Evolutionary conservation across 2,329 filamentous ascomycete genomes (phyloP).

Genomic region (Podosphaera xanthii): DNA sequence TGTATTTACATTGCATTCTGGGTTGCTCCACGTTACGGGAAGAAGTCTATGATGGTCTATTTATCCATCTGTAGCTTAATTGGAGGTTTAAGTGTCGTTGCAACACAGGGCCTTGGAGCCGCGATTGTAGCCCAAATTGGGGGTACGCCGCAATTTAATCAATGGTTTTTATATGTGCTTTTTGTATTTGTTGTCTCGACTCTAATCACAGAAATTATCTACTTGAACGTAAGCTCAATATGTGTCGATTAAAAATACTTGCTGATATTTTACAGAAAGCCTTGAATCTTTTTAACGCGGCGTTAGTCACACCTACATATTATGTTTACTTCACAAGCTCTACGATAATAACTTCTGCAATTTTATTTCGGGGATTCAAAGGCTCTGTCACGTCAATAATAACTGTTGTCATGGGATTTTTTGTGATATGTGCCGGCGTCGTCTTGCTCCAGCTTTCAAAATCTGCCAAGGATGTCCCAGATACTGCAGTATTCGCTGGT

Average conservation of each 20-base stretch:
- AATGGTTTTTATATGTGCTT: slow-evolving; percentile 90
- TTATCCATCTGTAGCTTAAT: slow-evolving; percentile 89
- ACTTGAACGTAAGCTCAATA: slow-evolving; percentile 54
- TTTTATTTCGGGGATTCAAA: slow-evolving; percentile 86
- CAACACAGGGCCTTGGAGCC: slow-evolving; percentile 77
- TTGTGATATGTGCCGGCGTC: slow-evolving; percentile 83
- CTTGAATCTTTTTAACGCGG: slow-evolving; percentile 87
- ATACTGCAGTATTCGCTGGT: slow-evolving; percentile 74
- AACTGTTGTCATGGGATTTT: slow-evolving; percentile 79
- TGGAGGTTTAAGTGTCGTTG: slow-evolving; percentile 81
- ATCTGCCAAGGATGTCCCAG: slow-evolving; percentile 90
- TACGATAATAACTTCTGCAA: slow-evolving; percentile 80
- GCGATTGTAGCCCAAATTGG: slow-evolving; percentile 72
- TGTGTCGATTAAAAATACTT: background rate
- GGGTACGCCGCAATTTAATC: slow-evolving; percentile 73
- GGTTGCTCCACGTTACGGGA: slow-evolving; percentile 70
- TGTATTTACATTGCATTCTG: slow-evolving; percentile 52
- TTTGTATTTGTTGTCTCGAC: slow-evolving; percentile 81
- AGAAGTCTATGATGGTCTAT: slow-evolving; percentile 95
- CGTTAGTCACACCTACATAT: slow-evolving; percentile 90
- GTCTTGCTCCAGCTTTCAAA: slow-evolving; percentile 90
- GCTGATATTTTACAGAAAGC: slow-evolving; percentile 50
- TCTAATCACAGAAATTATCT: slow-evolving; percentile 81
- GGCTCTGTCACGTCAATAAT: slow-evolving; percentile 59
- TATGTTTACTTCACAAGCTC: slow-evolving; percentile 96